Evolutionary conservation across 768 basidiomycete genomes (phyloP).

Genomic region (Fomitopsis serialis): DNA sequence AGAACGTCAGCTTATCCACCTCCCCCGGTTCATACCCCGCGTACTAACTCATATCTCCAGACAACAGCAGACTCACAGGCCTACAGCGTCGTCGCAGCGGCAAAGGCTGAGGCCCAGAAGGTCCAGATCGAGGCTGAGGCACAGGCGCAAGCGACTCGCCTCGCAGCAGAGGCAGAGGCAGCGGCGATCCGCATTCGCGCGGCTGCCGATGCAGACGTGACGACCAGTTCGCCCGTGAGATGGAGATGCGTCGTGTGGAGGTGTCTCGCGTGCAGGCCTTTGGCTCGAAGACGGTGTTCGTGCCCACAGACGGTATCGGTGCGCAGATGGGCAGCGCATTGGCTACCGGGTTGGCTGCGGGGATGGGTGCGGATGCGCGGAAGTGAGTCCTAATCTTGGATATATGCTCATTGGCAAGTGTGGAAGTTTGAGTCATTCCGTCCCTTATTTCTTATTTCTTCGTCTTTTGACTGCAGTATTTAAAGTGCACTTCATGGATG

Average conservation of each 20-base stretch:
- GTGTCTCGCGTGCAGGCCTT: slow-evolving; percentile 58
- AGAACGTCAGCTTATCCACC: slow-evolving; percentile 33
- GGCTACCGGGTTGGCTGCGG: slow-evolving; percentile 45
- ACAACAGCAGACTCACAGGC: slow-evolving; percentile 74
- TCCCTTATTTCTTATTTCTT: no score
- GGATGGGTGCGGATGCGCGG: slow-evolving; percentile 7
- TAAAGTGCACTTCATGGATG: no score
- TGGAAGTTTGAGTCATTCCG: not conserved
- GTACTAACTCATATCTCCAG: slow-evolving; percentile 20
- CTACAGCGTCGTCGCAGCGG: slow-evolving; percentile 67
- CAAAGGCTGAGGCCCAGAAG: slow-evolving; percentile 65
- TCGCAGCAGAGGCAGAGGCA: slow-evolving; percentile 73
- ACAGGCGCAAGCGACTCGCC: slow-evolving; percentile 69
- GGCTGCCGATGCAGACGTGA: slow-evolving; percentile 52
- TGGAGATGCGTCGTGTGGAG: slow-evolving; percentile 66
- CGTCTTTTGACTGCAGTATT: no score
- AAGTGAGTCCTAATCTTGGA: not conserved
- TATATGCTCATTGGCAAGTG: not conserved
- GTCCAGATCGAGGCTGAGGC: slow-evolving; percentile 70
- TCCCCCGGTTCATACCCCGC: not conserved
- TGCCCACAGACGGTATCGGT: slow-evolving; percentile 56
- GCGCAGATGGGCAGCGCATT: slow-evolving; percentile 55
- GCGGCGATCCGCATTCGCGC: slow-evolving; percentile 62
- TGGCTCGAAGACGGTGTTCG: slow-evolving; percentile 65
- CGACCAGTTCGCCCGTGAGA: slow-evolving; percentile 70